Evolutionary conservation across 768 basidiomycete species (phyloP), one percentile per base, ranked within the genome.

Genomic region (Leccinum barrowsii): DNA sequence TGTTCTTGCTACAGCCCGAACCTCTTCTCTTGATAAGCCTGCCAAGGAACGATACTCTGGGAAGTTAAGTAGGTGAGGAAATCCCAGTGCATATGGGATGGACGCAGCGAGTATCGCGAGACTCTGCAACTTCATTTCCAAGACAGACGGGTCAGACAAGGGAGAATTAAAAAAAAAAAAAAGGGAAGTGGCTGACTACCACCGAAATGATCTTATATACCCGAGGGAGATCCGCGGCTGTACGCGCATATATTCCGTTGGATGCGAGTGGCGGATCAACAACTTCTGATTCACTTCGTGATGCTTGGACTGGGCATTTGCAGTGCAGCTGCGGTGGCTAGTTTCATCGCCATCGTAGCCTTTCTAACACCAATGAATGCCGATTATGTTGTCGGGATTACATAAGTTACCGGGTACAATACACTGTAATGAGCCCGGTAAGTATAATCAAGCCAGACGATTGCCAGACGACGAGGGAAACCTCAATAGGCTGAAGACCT

Each of bases 31-130:
- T 40, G 67, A 64, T 28, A 68, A 32, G 7, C 67, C 67, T 0
- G 54, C 59, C n/a, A 68, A 60, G 0, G 67, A 69, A 52, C 62
- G 67, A 47, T 69, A 21, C 26, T 60, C 59, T 0, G 61, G 64
- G 19, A 68, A 69, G 46, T 58, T 42, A 28, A n/a, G 47, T 11
- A 69, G 51, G 46, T 59, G 55, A 8, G 60, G 52, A 35, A 64
- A 65, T 0, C 62, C 67, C 7, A 54, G 19, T 11, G 47, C 32
- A 30, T 10, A 50, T 34, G 67, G 47, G 42, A 57, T 10, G 28
- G 67, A 52, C 4, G 37, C 47, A 24, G 40, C 32, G 4, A 62
- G 7, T 10, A 50, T 22, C 11, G 21, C 50, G 34, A 65, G 22
- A n/a, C 22, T 53, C 57, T 59, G 67, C 5, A 52, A 21, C 35